Conservation (phyloP, 441 rosid species). For the Pelargonium australe region DNA sequence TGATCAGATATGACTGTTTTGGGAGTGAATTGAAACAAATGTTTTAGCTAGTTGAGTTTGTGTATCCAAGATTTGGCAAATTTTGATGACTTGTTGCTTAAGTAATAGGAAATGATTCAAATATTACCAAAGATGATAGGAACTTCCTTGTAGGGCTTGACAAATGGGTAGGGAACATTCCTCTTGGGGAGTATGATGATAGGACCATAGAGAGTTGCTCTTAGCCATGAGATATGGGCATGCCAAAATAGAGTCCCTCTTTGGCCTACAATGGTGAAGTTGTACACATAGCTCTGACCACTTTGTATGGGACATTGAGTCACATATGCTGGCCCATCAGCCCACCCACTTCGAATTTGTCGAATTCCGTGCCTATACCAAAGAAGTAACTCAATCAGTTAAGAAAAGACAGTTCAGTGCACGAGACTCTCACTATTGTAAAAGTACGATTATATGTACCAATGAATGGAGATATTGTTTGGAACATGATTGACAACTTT, state of each 20-base stretch:
- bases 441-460: slow-evolving; percentile 23
- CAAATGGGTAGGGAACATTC: slow-evolving; percentile 39
- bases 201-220: slow-evolving; percentile 48
- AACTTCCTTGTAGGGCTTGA: slow-evolving; percentile 37
- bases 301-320: slow-evolving; percentile 58
- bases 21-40: too few species aligned
- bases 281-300: slow-evolving; percentile 42
- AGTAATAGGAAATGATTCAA: background rate
- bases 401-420: too few species aligned
- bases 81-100: background rate
- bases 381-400: background rate
- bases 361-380: slow-evolving; percentile 44
- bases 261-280: slow-evolving; percentile 55
- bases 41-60: too few species aligned
- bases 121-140: slow-evolving; percentile 21
- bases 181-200: slow-evolving; percentile 41
- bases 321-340: slow-evolving; percentile 52
- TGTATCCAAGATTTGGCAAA: background rate
- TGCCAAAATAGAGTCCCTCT: slow-evolving; percentile 63
- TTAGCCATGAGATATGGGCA: slow-evolving; percentile 50
- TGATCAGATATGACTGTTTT: too few species aligned
- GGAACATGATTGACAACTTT: slow-evolving; percentile 55
- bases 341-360: slow-evolving; percentile 58
- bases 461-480: slow-evolving; percentile 63
- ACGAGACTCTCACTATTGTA: too few species aligned